phyloP scores from a whole-genome alignment of 352 stramenopile genomes.

The Halophytophthora batemanensis region DNA sequence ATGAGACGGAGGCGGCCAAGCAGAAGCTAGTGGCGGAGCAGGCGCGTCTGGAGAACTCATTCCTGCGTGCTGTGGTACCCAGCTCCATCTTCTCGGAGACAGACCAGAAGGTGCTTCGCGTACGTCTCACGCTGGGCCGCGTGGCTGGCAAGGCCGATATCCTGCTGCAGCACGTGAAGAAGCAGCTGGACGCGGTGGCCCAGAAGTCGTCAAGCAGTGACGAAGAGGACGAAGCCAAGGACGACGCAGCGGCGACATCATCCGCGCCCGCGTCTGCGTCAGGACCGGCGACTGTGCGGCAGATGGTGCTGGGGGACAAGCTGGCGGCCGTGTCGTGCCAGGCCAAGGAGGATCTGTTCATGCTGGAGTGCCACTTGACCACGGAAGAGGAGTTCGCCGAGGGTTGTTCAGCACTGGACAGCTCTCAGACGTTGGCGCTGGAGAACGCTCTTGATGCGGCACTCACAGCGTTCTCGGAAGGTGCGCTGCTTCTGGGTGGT shows the following conservation, averaged over 20 bases:
- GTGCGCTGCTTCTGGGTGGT: conserved; percentile 37
- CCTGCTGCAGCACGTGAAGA: conserved; percentile 60
- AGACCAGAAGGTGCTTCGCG: conserved; percentile 69
- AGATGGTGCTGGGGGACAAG: conserved; percentile 59
- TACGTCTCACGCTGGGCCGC: conserved; percentile 60
- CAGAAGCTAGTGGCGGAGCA: conserved; percentile 68
- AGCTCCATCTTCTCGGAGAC: conserved; percentile 70
- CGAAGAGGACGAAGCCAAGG: conserved; percentile 26
- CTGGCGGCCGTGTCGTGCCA: conserved; percentile 55
- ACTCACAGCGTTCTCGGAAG: conserved; percentile 54
- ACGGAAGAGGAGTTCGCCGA: conserved; percentile 61
- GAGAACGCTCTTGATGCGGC: conserved; percentile 59
- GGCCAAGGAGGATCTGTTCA: conserved; percentile 68
- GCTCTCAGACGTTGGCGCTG: conserved; percentile 32
- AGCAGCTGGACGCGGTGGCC: conserved; percentile 48
- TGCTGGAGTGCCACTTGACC: conserved; percentile 70
- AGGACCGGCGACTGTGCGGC: conserved; percentile 38
- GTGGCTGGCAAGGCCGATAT: conserved; percentile 71
- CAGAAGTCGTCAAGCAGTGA: conserved; percentile 25
- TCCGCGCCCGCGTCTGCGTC: no score
- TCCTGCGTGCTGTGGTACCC: conserved; percentile 62
- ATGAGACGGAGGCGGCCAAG: conserved; percentile 67
- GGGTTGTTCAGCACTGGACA: conserved; percentile 42
- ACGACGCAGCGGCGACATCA: conserved; percentile 20
- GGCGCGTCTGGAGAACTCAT: conserved; percentile 61